Conservation (phyloP, 1,139 yeast genomes). For the Debaryomyces psychrophilus region DNA sequence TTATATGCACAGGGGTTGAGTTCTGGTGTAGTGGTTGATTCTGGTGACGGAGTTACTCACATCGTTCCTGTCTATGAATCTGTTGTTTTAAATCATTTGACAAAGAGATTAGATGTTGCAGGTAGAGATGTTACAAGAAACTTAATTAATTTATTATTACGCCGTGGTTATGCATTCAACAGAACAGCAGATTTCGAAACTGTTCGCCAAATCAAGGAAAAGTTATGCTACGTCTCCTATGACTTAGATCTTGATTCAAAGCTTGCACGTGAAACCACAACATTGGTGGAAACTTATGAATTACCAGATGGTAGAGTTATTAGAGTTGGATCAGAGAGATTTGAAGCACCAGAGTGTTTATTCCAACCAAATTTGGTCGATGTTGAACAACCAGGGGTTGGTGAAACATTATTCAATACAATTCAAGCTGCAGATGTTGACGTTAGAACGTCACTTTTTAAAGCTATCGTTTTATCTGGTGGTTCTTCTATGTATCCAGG, state of each 20-base stretch:
- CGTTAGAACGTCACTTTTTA: constrained; percentile 82
- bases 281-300: constrained; percentile 87
- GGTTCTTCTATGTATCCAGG: constrained; percentile 99
- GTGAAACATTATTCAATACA: constrained; percentile 88
- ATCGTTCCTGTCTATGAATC: constrained; percentile 98
- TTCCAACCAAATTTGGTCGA: constrained; percentile 98
- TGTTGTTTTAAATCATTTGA: constrained; percentile 90
- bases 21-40: constrained; percentile 98
- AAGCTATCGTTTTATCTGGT: constrained; percentile 93
- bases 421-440: constrained; percentile 95
- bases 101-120: constrained; percentile 92
- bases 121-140: constrained; percentile 98
- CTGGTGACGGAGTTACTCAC: constrained; percentile 89
- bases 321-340: constrained; percentile 93
- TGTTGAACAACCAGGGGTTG: constrained; percentile 96
- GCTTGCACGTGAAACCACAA: constrained; percentile 90
- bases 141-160: constrained; percentile 82
- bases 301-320: constrained; percentile 96
- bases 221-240: constrained; percentile 91
- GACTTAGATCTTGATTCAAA: constrained; percentile 89
- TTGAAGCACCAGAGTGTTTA: constrained; percentile 97
- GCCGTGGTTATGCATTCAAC: constrained; percentile 97
- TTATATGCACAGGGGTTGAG: constrained; percentile 95
- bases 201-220: constrained; percentile 95
- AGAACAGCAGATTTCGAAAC: constrained; percentile 99